Evolutionary conservation across 768 basidiomycete genomes (phyloP).

Genomic region (Collybia sp.): DNA sequence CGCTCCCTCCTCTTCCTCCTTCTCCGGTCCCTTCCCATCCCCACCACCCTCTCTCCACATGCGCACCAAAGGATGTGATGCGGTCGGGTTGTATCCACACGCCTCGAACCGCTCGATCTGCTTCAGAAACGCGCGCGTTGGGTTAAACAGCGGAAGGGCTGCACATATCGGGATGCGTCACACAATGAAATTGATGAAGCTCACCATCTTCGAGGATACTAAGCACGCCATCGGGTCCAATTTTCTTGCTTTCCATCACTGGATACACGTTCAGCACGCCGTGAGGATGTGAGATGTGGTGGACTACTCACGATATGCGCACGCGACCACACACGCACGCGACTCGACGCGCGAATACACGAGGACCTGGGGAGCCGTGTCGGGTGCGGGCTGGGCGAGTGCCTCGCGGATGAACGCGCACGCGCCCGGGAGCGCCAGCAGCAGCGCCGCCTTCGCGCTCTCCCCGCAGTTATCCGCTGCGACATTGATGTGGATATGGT

Average conservation of each 20-base stretch:
- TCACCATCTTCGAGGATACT: constrained; percentile 38
- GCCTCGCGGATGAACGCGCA: constrained; percentile 42
- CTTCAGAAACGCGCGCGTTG: constrained; percentile 38
- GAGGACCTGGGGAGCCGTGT: constrained; percentile 40
- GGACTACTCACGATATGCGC: constrained; percentile 52
- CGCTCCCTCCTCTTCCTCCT: too few relatives aligned
- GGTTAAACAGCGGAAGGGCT: too few relatives aligned
- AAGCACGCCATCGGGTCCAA: constrained; percentile 36
- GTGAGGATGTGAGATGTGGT: constrained; percentile 1
- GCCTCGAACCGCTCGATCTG: constrained; percentile 44
- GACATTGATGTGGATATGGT: constrained; percentile 38
- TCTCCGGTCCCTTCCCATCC: too few relatives aligned
- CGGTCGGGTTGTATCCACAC: constrained; percentile 33
- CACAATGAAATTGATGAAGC: too few relatives aligned
- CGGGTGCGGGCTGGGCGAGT: constrained; percentile 29
- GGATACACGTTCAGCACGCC: too few relatives aligned
- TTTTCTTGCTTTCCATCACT: constrained; percentile 44
- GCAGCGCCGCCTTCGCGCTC: constrained; percentile 30
- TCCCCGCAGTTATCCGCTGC: too few relatives aligned
- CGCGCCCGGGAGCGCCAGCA: constrained; percentile 41
- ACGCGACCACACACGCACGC: constrained; percentile 48
- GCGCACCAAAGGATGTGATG: constrained; percentile 31
- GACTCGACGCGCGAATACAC: constrained; percentile 52
- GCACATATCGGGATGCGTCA: constrained; percentile 25
- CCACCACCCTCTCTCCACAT: constrained; percentile 31